Evolutionary conservation across 2,329 filamentous ascomycete genomes (phyloP).

Genomic region (Claviceps purpurea): DNA sequence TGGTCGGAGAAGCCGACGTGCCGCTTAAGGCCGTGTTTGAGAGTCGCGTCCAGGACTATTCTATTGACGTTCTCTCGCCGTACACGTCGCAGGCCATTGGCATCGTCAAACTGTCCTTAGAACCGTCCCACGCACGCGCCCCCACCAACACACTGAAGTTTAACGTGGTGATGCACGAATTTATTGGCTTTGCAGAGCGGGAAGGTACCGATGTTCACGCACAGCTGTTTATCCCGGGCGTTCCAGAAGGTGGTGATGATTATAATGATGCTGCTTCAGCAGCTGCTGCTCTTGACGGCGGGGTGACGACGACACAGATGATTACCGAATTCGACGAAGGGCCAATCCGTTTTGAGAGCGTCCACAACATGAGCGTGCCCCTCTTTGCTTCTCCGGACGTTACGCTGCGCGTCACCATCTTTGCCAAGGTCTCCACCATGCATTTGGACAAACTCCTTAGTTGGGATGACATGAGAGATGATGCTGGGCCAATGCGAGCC

Average conservation of each 20-base stretch:
- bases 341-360: slow-evolving; percentile 86
- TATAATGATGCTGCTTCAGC: too few species aligned
- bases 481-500: slow-evolving; percentile 49
- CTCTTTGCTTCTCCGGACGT: slow-evolving; percentile 57
- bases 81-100: slow-evolving; percentile 86
- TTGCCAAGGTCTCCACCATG: slow-evolving; percentile 81
- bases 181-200: slow-evolving; percentile 86
- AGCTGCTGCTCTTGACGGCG: slow-evolving; percentile 43
- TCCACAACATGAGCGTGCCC: slow-evolving; percentile 93
- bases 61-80: slow-evolving; percentile 78
- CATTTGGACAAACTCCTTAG: slow-evolving; percentile 94
- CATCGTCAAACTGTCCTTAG: slow-evolving; percentile 78
- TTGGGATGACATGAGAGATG: slow-evolving; percentile 98
- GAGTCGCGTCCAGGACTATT: slow-evolving; percentile 86
- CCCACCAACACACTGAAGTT: slow-evolving; percentile 91
- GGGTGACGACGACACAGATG: slow-evolving; percentile 90
- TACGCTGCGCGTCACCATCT: slow-evolving; percentile 74
- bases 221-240: slow-evolving; percentile 86
- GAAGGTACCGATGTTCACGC: slow-evolving; percentile 94
- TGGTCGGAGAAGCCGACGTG: slow-evolving; percentile 86
- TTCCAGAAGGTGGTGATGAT: slow-evolving; percentile 69
- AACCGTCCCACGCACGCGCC: slow-evolving; percentile 85
- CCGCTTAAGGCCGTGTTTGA: slow-evolving; percentile 89
- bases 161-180: slow-evolving; percentile 95
- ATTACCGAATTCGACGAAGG: slow-evolving; percentile 89